phyloP scores from a whole-genome alignment of 768 basidiomycete species.

The Russula olivacea region DNA sequence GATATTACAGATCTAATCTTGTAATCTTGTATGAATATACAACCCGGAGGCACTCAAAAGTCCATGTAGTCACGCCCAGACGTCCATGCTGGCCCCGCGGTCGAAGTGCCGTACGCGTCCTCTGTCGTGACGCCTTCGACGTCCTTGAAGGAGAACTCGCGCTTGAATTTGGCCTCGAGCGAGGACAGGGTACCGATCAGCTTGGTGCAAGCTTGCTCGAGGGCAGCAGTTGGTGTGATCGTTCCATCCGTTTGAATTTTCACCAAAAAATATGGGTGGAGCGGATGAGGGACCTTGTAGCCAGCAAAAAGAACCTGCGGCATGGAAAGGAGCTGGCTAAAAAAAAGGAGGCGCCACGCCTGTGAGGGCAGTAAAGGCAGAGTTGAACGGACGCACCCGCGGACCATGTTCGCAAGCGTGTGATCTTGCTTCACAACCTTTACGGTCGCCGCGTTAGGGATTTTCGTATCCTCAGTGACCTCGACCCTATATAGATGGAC shows the following conservation, averaged over 20 bases:
- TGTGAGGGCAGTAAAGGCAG: not conserved
- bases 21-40: constrained; percentile 10
- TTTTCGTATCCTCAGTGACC: constrained; percentile 91
- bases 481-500: constrained; percentile 57
- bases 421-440: constrained; percentile 96
- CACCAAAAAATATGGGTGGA: constrained; percentile 89
- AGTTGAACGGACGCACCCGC: constrained; percentile 57
- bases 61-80: constrained; percentile 29
- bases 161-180: constrained; percentile 71
- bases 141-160: constrained; percentile 77
- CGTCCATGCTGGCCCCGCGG: constrained; percentile 23
- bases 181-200: constrained; percentile 59
- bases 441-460: constrained; percentile 94
- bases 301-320: constrained; percentile 91
- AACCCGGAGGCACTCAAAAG: constrained; percentile 21
- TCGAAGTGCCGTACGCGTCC: constrained; percentile 31
- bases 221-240: constrained; percentile 73
- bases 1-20: constrained; percentile 6
- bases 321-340: constrained; percentile 84
- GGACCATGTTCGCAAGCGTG: constrained; percentile 93
- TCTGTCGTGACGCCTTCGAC: constrained; percentile 42
- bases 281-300: constrained; percentile 95
- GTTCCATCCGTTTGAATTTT: constrained; percentile 94
- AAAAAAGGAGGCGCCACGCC: not conserved
- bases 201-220: constrained; percentile 78